Conservation (phyloP, 1,139 yeast genomes). For the Zygosaccharomyces pseudobailii region DNA sequence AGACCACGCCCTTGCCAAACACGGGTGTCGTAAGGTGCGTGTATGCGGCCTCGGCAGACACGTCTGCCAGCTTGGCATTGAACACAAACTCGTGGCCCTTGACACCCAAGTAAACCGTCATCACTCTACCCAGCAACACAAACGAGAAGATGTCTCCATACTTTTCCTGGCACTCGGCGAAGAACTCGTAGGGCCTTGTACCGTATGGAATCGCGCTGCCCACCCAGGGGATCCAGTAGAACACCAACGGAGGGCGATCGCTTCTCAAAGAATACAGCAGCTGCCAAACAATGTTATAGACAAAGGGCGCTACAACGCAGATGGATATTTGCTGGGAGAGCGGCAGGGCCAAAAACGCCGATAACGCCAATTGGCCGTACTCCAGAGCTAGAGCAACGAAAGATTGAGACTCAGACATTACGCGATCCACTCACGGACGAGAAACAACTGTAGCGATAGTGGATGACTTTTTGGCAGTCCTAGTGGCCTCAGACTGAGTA, state of each 20-base stretch:
- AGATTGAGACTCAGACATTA: conserved; percentile 14
- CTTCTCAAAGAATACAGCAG: conserved; percentile 63
- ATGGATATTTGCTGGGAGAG: conserved; percentile 32
- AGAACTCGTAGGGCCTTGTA: conserved; percentile 88
- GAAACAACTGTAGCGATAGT: neutral
- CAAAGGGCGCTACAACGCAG: conserved; percentile 37
- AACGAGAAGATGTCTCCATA: conserved; percentile 93
- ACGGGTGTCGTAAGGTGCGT: conserved; percentile 94
- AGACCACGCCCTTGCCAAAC: conserved; percentile 93
- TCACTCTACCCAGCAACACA: conserved; percentile 78
- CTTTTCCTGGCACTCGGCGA: conserved; percentile 67
- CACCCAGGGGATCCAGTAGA: conserved; percentile 92
- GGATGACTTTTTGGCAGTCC: neutral
- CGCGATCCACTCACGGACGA: neutral
- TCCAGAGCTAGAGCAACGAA: conserved; percentile 14
- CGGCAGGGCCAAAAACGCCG: conserved; percentile 27
- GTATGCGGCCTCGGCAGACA: conserved; percentile 95
- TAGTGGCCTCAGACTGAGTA: neutral
- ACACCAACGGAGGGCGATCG: conserved; percentile 83
- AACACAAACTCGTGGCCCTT: conserved; percentile 96
- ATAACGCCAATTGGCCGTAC: conserved; percentile 14
- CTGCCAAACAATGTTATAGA: conserved; percentile 68
- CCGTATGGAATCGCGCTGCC: conserved; percentile 90
- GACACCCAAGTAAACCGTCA: conserved; percentile 96
- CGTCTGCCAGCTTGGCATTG: conserved; percentile 85